phyloP scores from a whole-genome alignment of 2,329 filamentous ascomycete species.

The Alternaria dauci region DNA sequence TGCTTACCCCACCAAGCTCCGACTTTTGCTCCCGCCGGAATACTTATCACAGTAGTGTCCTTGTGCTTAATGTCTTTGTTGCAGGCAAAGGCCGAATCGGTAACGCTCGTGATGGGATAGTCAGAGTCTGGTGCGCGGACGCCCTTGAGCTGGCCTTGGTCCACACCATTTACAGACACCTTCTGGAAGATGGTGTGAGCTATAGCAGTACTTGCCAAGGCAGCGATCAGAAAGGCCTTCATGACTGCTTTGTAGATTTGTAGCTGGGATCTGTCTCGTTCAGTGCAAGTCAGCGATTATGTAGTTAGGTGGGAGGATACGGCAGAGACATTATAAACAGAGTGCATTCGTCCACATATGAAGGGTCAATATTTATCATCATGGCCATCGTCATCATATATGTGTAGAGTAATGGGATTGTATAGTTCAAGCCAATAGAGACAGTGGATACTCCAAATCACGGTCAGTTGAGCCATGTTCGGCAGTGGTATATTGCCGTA shows the following conservation, averaged over 20 bases:
- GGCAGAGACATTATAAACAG: not conserved
- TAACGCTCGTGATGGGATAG: constrained; percentile 58
- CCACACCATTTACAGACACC: constrained; percentile 58
- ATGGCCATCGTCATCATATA: not conserved
- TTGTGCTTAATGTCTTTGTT: constrained; percentile 50
- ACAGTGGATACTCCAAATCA: not conserved
- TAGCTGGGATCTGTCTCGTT: not conserved
- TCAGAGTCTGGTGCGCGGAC: constrained; percentile 60
- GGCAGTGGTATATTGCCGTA: not conserved
- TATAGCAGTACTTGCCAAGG: constrained; percentile 31
- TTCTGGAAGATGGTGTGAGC: constrained; percentile 54
- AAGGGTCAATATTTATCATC: not conserved
- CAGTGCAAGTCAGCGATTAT: not conserved
- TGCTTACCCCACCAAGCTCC: constrained; percentile 58
- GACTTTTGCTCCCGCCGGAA: constrained; percentile 59
- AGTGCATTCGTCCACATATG: not conserved
- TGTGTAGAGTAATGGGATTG: not conserved
- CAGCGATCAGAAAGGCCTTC: constrained; percentile 25
- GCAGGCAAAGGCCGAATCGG: constrained; percentile 54
- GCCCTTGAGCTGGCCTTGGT: constrained; percentile 60
- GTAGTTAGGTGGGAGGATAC: not conserved
- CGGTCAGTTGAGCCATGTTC: not conserved
- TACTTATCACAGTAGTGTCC: constrained; percentile 54
- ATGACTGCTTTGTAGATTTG: not conserved
- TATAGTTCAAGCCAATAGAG: not conserved